These are phyloP conservation scores for Yamadazyma siamensis DNA, from an alignment of 1,139 yeast genomes.

Conservation along the genomic window DNA sequence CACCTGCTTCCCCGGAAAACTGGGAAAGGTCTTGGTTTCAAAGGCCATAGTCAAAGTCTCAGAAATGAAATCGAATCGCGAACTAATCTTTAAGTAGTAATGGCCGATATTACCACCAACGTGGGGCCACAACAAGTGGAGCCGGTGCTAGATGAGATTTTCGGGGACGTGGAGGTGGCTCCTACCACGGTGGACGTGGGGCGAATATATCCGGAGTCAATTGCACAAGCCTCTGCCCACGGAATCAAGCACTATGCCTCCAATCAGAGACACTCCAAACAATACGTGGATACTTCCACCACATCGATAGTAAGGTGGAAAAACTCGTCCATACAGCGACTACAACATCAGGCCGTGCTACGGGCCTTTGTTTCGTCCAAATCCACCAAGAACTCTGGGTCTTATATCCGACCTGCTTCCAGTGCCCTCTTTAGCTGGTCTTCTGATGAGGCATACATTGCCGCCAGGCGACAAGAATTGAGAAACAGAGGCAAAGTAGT, in stretches of 20 bases:
- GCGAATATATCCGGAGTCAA: slow-evolving; percentile 31
- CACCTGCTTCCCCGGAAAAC: slow-evolving; percentile 26
- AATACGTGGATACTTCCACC: slow-evolving; percentile 24
- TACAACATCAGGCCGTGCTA: slow-evolving; percentile 27
- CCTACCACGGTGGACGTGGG: no score
- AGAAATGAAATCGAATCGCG: no score
- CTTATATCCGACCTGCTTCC: slow-evolving; percentile 17
- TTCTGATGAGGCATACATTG: slow-evolving; percentile 39
- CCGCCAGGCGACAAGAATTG: slow-evolving; percentile 29
- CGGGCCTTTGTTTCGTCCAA: slow-evolving; percentile 22
- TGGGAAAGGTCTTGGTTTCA: slow-evolving; percentile 26
- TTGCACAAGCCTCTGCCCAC: slow-evolving; percentile 36
- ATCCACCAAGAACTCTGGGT: slow-evolving; percentile 9
- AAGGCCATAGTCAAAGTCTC: no score
- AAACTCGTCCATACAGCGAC: slow-evolving; percentile 25
- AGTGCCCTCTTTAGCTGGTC: slow-evolving; percentile 45
- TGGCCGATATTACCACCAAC: no score
- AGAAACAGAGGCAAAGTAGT: slow-evolving; percentile 6
- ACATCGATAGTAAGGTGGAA: slow-evolving; percentile 26
- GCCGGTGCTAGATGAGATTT: no score
- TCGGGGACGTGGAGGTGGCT: no score
- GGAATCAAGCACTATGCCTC: slow-evolving; percentile 32
- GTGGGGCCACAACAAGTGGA: no score
- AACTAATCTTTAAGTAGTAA: no score
- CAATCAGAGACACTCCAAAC: slow-evolving; percentile 35